These are phyloP conservation scores for Solanum hybrid DNA, from an alignment of 305 asterid genomes.

Conservation along the genomic window DNA sequence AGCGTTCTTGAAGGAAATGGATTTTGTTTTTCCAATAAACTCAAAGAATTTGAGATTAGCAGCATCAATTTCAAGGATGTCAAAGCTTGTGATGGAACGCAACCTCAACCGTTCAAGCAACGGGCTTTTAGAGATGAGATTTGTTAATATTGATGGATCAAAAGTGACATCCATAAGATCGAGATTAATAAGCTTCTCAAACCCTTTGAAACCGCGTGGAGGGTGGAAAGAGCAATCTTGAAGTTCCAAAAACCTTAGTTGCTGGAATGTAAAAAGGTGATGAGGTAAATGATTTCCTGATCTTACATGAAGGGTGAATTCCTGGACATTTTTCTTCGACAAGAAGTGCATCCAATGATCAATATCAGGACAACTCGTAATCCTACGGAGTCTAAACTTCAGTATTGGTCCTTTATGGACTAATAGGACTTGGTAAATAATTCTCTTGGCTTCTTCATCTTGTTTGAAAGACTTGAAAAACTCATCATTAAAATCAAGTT, in stretches of 20 bases:
- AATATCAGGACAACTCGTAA: background rate
- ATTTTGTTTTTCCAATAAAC: background rate
- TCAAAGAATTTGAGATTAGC: background rate
- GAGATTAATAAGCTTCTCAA: background rate
- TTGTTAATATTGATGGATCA: background rate
- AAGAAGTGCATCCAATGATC: background rate
- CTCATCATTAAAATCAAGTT: background rate
- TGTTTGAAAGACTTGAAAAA: background rate
- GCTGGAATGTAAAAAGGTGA: background rate
- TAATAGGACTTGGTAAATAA: background rate
- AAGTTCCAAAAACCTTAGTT: background rate
- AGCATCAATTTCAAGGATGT: constrained; percentile 2
- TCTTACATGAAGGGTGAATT: background rate
- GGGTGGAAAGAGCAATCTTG: background rate
- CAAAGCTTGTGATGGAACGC: background rate
- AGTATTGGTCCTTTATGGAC: background rate
- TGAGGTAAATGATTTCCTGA: background rate
- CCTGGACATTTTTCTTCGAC: background rate
- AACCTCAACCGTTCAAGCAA: background rate
- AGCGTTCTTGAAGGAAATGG: background rate
- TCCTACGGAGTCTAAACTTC: background rate
- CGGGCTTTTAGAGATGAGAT: background rate
- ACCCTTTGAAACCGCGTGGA: background rate
- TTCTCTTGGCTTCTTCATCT: background rate
- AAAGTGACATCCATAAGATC: background rate